A percentile compares a stretch with the other conserved stretches of the same genome.
Conservation (phyloP, 169 alveolate genomes). For the Cryptosporidium bovis region DNA sequence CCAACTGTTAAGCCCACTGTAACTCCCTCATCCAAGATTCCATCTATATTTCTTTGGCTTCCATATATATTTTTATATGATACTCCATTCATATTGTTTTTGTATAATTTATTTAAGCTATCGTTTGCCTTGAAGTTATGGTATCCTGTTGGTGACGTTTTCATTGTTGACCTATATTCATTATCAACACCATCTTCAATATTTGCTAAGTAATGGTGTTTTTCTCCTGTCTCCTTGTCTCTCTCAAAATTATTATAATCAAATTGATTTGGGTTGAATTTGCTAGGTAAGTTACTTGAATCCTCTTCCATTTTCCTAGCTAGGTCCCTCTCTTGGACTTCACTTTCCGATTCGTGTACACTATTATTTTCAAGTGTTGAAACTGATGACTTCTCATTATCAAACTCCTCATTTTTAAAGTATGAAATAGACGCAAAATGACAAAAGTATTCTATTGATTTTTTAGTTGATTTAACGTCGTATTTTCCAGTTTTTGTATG, state of each 20-base stretch:
- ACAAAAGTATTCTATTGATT: slow-evolving; percentile 43
- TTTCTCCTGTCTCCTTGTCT: not conserved
- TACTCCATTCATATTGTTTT: not conserved
- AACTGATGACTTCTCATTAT: slow-evolving; percentile 1
- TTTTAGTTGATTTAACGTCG: slow-evolving; percentile 11
- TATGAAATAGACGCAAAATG: slow-evolving; percentile 65
- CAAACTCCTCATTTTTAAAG: slow-evolving; percentile 28
- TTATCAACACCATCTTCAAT: no score
- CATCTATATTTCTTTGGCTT: slow-evolving; percentile 9
- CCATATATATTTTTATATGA: slow-evolving; percentile 26
- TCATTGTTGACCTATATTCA: not conserved
- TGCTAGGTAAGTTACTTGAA: slow-evolving; percentile 2
- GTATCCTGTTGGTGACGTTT: slow-evolving; percentile 70
- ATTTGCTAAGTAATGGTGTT: slow-evolving; percentile 30
- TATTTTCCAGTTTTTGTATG: slow-evolving; percentile 49
- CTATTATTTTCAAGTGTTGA: not conserved
- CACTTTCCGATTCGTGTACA: not conserved
- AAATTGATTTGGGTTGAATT: not conserved
- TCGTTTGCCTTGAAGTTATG: slow-evolving; percentile 36
- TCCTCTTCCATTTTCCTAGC: not conserved
- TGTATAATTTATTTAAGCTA: slow-evolving; percentile 5
- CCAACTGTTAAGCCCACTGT: slow-evolving; percentile 70
- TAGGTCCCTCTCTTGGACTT: not conserved
- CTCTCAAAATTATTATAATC: slow-evolving; percentile 5
- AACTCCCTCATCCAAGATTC: slow-evolving; percentile 46